Evolutionary conservation across 306 rosid genomes (phyloP).

Genomic region (Gastrolobium villosum): DNA sequence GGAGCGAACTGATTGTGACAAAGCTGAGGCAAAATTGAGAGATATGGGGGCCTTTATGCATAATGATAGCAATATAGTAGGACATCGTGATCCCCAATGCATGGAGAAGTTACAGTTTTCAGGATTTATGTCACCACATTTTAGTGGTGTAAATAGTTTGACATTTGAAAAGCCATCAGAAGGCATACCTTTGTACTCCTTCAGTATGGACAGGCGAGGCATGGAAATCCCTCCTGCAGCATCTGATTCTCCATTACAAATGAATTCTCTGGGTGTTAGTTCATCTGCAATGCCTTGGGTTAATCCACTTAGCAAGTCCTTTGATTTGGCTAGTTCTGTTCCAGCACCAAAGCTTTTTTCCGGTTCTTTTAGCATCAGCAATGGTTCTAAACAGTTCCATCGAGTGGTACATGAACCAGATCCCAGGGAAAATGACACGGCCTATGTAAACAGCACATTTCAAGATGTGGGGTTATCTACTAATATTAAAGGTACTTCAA

Average conservation of each 20-base stretch:
- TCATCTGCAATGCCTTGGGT: constrained; percentile 96
- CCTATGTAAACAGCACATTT: constrained; percentile 65
- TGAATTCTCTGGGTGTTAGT: constrained; percentile 79
- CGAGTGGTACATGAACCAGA: constrained; percentile 99
- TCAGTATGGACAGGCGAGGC: constrained; percentile 83
- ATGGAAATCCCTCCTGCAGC: constrained; percentile 75
- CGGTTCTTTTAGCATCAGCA: constrained; percentile 79
- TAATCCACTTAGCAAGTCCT: constrained; percentile 86
- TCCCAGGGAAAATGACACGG: constrained; percentile 81
- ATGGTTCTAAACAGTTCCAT: constrained; percentile 93
- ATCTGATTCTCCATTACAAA: constrained; percentile 83
- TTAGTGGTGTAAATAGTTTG: constrained; percentile 79
- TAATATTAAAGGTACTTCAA: constrained; percentile 65
- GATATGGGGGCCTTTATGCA: constrained; percentile 70
- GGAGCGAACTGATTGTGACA: constrained; percentile 70
- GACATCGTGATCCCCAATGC: constrained; percentile 69
- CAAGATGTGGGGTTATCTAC: constrained; percentile 76
- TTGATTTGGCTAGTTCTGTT: constrained; percentile 87
- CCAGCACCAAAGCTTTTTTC: constrained; percentile 95
- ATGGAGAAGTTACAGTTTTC: constrained; percentile 87
- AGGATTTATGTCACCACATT: constrained; percentile 88
- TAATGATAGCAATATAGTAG: constrained; percentile 65
- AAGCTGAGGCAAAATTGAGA: constrained; percentile 78
- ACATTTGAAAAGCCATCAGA: constrained; percentile 84
- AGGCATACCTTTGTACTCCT: constrained; percentile 96